A percentile compares a stretch with the other conserved stretches of the same genome.
These are phyloP conservation scores for Reutealis trisperma DNA, from an alignment of 345 rosid species.

Conservation along the genomic window DNA sequence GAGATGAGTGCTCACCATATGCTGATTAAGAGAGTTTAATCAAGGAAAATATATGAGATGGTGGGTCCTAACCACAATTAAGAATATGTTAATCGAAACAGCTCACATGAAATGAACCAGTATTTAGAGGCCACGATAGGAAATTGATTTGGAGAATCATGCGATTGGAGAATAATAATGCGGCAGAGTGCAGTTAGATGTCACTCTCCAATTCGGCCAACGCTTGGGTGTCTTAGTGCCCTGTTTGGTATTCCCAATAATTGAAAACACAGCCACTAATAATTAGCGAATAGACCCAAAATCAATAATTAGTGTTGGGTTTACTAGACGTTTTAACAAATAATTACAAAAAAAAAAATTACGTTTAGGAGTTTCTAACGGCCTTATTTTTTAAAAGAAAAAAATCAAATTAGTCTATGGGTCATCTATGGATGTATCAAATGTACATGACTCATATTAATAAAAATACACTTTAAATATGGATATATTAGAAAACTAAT, in stretches of 20 bases:
- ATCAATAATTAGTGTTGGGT: too few relatives aligned
- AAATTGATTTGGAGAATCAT: not conserved
- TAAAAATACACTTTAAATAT: too few relatives aligned
- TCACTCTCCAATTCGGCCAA: constrained; percentile 1
- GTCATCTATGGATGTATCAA: too few relatives aligned
- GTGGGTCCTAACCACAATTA: not conserved
- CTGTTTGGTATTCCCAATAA: not conserved
- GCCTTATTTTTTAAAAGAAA: too few relatives aligned
- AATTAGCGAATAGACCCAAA: not conserved
- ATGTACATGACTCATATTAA: too few relatives aligned
- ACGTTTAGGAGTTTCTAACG: too few relatives aligned
- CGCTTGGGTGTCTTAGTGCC: not conserved
- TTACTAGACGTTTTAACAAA: too few relatives aligned
- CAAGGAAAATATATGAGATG: not conserved
- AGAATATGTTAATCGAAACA: not conserved
- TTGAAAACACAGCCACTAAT: not conserved
- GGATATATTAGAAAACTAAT: too few relatives aligned
- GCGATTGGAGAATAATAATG: not conserved
- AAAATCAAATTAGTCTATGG: too few relatives aligned
- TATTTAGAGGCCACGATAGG: not conserved
- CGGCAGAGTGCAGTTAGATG: not conserved
- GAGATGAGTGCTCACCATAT: too few relatives aligned
- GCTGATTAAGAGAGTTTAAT: not conserved
- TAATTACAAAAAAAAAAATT: too few relatives aligned
- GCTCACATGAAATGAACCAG: not conserved